Percentiles rank a stretch among this genome's conserved stretches.
Conservation (phyloP, 129 eudicot species). For the Tagetes erecta region DNA sequence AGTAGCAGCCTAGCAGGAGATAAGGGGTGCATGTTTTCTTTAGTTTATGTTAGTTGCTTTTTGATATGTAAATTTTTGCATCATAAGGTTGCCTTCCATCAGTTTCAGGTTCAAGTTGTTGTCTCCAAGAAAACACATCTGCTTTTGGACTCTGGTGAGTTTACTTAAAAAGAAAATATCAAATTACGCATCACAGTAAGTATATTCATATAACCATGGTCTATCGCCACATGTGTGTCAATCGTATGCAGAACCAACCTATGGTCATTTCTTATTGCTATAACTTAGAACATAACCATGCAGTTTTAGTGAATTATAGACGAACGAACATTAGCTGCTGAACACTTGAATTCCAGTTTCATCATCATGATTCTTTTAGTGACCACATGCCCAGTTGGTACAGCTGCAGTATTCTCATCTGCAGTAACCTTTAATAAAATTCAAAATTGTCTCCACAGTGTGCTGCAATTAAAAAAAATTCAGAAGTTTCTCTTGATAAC, state of each 20-base stretch:
- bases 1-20: not conserved
- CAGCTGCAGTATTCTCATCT: conserved; percentile 62
- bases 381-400: conserved; percentile 58
- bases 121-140: not conserved
- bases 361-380: conserved; percentile 28
- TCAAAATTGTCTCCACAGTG: conserved; percentile 37
- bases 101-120: not conserved
- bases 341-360: conserved; percentile 14
- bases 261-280: conserved; percentile 10
- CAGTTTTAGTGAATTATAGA: conserved; percentile 31
- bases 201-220: conserved; percentile 13
- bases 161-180: not conserved
- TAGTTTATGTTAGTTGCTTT: not conserved
- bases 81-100: not conserved
- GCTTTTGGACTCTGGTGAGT: not conserved
- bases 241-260: conserved; percentile 24
- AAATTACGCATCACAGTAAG: not conserved
- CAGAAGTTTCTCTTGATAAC: not conserved
- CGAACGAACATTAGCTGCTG: conserved; percentile 15
- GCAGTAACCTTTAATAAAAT: conserved; percentile 47
- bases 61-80: not conserved
- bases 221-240: conserved; percentile 21
- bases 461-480: conserved; percentile 37
- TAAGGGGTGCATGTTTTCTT: not conserved
- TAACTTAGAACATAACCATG: conserved; percentile 6